Percentiles rank a stretch among this genome's conserved stretches.
phyloP scores from a whole-genome alignment of 352 stramenopile species.

The Pythium coloratum region DNA sequence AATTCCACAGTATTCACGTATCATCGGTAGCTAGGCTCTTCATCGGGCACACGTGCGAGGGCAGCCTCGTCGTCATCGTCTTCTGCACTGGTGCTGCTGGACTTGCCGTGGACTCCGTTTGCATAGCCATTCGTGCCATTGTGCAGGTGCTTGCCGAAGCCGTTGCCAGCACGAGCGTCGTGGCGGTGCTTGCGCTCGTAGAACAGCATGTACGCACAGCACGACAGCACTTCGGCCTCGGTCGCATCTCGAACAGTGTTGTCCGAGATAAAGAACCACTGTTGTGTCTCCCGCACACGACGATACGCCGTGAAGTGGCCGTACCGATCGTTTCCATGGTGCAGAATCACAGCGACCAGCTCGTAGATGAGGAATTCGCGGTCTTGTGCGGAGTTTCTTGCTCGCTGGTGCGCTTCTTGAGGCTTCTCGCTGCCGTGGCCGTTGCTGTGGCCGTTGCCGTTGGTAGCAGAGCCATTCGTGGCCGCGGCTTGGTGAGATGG shows the following conservation, averaged over 20 bases:
- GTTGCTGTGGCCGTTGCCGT: constrained; percentile 15
- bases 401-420: neutral
- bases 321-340: constrained; percentile 84
- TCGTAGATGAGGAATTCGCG: constrained; percentile 63
- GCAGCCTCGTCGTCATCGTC: constrained; percentile 21
- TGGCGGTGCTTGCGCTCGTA: constrained; percentile 76
- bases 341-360: constrained; percentile 75
- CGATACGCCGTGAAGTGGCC: constrained; percentile 88
- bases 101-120: constrained; percentile 33
- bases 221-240: constrained; percentile 61
- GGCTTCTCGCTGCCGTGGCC: constrained; percentile 9
- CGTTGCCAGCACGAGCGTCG: neutral
- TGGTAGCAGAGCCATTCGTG: constrained; percentile 11
- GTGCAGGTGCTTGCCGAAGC: neutral
- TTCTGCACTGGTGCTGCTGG: constrained; percentile 36
- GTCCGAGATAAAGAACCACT: constrained; percentile 90
- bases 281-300: constrained; percentile 39
- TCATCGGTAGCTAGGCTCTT: constrained; percentile 7
- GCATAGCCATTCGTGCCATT: constrained; percentile 9
- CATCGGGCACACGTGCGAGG: constrained; percentile 23
- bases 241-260: constrained; percentile 62
- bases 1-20: neutral
- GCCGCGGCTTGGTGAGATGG: constrained; percentile 10
- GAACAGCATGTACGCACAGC: constrained; percentile 90
- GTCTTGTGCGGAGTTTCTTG: constrained; percentile 7